A percentile compares a stretch with the other conserved stretches of the same genome.
phyloP scores from a whole-genome alignment of 441 rosid species.

The Gossypium gossypioides region DNA sequence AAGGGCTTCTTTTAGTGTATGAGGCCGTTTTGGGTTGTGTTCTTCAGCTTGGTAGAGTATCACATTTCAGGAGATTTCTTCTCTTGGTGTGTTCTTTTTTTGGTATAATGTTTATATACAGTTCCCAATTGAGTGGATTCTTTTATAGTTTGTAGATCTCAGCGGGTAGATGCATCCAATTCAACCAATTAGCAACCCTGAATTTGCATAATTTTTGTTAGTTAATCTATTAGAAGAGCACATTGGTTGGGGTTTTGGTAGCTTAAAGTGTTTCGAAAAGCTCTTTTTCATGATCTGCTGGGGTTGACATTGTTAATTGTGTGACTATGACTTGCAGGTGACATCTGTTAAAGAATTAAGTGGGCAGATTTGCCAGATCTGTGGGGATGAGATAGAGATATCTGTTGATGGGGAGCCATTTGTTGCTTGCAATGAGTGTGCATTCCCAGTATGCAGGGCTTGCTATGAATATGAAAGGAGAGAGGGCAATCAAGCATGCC shows the following conservation, averaged over 20 bases:
- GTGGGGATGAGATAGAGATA: conserved; percentile 71
- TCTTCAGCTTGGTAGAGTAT: conserved; percentile 10
- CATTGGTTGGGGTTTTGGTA: not conserved
- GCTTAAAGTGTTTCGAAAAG: not conserved
- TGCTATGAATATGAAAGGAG: conserved; percentile 81
- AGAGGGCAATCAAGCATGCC: conserved; percentile 76
- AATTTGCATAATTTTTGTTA: conserved; percentile 8
- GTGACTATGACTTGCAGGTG: conserved; percentile 32
- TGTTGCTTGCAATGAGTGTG: conserved; percentile 87
- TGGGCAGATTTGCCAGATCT: conserved; percentile 73
- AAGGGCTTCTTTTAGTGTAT: not conserved
- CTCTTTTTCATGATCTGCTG: conserved; percentile 6
- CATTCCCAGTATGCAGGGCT: conserved; percentile 70
- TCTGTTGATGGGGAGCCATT: conserved; percentile 58
- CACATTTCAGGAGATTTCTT: not conserved
- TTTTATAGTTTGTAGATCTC: conserved; percentile 12
- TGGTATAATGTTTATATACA: not conserved
- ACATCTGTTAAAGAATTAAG: conserved; percentile 59
- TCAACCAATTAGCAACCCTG: conserved; percentile 19
- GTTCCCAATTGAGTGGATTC: not conserved
- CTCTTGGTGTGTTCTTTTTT: not conserved
- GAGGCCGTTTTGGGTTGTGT: not conserved
- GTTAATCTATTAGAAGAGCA: not conserved
- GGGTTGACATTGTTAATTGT: conserved; percentile 8
- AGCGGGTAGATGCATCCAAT: conserved; percentile 16